phyloP scores from a whole-genome alignment of 2,329 filamentous ascomycete genomes.

The Penicillium sp. region DNA sequence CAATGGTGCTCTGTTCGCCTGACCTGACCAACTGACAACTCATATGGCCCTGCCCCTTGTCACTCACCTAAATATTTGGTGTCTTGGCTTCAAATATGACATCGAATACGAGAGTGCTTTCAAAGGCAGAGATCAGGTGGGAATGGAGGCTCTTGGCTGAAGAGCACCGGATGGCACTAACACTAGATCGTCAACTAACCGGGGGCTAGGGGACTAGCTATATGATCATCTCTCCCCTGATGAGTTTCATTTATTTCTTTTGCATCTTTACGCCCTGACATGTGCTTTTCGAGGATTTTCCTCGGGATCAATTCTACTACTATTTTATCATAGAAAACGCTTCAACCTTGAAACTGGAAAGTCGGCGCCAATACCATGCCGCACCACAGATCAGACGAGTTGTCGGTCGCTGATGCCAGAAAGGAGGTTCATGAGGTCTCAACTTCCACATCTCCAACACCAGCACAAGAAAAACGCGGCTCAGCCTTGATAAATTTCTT shows the following conservation, averaged over 20 bases:
- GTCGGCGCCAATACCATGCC: conserved; percentile 11
- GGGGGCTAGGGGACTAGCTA: conserved; percentile 6
- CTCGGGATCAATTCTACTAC: not conserved
- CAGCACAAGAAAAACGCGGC: conserved; percentile 13
- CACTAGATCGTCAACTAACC: conserved; percentile 15
- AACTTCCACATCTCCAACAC: not conserved
- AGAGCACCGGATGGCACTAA: conserved; percentile 16
- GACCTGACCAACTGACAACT: conserved; percentile 21
- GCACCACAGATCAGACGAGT: conserved; percentile 5
- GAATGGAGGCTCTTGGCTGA: conserved; percentile 1
- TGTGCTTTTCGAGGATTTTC: not conserved
- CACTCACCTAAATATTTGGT: not conserved
- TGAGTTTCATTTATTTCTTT: conserved; percentile 1
- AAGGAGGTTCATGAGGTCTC: not conserved
- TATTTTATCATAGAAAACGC: not conserved
- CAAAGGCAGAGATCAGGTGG: conserved; percentile 14
- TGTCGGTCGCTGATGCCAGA: conserved; percentile 9
- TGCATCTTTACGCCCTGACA: conserved; percentile 4
- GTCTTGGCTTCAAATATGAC: conserved; percentile 1
- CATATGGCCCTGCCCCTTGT: not conserved
- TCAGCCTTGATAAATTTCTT: conserved; percentile 24
- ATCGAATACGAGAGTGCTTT: not conserved
- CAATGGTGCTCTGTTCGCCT: conserved; percentile 14
- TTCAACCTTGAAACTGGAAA: not conserved
- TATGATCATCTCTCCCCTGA: conserved; percentile 25